Conservation (phyloP, 345 rosid species). For the Melaleuca alternifolia region DNA sequence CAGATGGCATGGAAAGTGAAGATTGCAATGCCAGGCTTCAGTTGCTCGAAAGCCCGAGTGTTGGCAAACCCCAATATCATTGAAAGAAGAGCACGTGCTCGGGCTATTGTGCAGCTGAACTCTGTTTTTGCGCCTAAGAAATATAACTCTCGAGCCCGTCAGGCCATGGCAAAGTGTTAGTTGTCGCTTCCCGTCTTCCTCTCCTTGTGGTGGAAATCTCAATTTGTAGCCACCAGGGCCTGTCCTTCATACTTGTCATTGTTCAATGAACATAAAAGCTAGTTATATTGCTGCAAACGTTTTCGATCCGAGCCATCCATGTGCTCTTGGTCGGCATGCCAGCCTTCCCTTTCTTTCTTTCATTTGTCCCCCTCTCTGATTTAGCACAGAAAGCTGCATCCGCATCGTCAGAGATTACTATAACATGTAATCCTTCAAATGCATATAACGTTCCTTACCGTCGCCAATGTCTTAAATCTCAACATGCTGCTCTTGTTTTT, state of each 20-base stretch:
- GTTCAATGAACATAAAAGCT: not conserved
- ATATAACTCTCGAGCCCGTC: not conserved
- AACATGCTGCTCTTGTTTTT: not conserved
- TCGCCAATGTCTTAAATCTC: not conserved
- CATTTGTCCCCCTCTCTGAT: no score
- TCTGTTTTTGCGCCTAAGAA: not conserved
- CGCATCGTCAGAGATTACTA: no score
- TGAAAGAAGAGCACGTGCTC: not conserved
- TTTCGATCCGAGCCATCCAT: not conserved
- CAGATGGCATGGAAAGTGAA: not conserved
- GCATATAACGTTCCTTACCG: not conserved
- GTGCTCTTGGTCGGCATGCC: no score
- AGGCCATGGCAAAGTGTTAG: not conserved
- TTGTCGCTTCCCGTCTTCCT: not conserved
- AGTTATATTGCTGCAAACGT: no score
- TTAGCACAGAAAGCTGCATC: no score
- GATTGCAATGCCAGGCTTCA: not conserved
- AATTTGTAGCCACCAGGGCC: not conserved
- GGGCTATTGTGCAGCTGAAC: not conserved
- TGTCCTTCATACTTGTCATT: not conserved
- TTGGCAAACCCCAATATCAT: not conserved
- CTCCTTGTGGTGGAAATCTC: not conserved
- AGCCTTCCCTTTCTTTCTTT: no score
- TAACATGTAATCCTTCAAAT: not conserved
- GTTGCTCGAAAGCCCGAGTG: not conserved